Evolutionary conservation across 2,329 filamentous ascomycete species (phyloP).

Genomic region (Coniochaeta prunicola): DNA sequence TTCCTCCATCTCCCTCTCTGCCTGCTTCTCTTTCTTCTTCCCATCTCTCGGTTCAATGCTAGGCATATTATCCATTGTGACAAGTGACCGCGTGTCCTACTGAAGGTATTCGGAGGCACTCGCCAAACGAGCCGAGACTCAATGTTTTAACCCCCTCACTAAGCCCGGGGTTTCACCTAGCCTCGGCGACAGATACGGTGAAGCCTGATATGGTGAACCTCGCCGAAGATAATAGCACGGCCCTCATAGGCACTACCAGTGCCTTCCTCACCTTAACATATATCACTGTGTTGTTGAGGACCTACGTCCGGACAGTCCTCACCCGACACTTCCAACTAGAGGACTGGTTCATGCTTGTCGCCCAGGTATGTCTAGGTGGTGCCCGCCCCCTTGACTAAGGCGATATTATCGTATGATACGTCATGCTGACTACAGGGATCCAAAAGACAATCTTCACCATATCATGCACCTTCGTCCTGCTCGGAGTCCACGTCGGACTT

Average conservation of each 20-base stretch:
- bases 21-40: not conserved
- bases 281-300: slow-evolving; percentile 33
- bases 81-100: not conserved
- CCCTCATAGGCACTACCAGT: slow-evolving; percentile 27
- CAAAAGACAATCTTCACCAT: slow-evolving; percentile 31
- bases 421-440: slow-evolving; percentile 18
- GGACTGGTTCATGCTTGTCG: slow-evolving; percentile 46
- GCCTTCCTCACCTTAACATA: slow-evolving; percentile 32
- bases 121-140: not conserved
- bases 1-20: no score
- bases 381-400: no score
- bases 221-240: slow-evolving; percentile 29
- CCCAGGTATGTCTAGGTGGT: slow-evolving; percentile 34
- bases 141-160: not conserved
- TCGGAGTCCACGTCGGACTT: slow-evolving; percentile 33
- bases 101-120: not conserved
- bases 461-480: slow-evolving; percentile 37
- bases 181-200: slow-evolving; percentile 6
- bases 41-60: not conserved
- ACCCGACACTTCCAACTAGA: slow-evolving; percentile 40
- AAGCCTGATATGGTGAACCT: slow-evolving; percentile 22
- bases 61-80: not conserved
- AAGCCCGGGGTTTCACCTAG: not conserved
- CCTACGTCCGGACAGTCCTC: slow-evolving; percentile 34
- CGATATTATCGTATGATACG: no score